Evolutionary conservation across 2,329 filamentous ascomycete species (phyloP), one percentile per base, ranked within the genome.

Genomic region (Simplicillium sp.): DNA sequence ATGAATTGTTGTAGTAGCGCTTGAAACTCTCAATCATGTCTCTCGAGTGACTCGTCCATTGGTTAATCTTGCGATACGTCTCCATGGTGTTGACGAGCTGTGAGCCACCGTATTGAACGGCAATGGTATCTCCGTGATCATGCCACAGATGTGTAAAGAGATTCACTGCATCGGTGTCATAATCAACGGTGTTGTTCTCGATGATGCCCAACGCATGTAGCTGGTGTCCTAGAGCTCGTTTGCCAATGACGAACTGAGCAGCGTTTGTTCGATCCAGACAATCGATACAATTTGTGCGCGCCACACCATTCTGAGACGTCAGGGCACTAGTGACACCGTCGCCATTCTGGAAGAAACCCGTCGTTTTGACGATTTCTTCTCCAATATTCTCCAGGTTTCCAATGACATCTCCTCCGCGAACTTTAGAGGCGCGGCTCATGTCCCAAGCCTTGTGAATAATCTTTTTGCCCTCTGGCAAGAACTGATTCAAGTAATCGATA

Each of bases 21-120:
- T 97, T 98, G 69, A 98, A 96, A 59, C 87, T 95, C 64, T 98
- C 92, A 16, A 98, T 89, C 90, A 98, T 97, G 60, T 98, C 92
- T 50, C 92, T 77, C 3, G 90, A 96, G 59, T 95, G 88, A 52
- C 87, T 95, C 17, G 88, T 94, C 92, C 92, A 98, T 59, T 97
- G 90, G 50, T 97, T 97, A 59, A 96, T 94, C 64, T 97, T 97
- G 43, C 92, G 84, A 60, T 98, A 98, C 4, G 92, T 98, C 49
- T 94, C 89, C 89, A 98, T 97, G 0, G 92, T 98, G 58, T 98
- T 98, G 52, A 98, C 92, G 1, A 98, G 75, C 60, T 98, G 92
- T 3, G 89, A 97, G 9, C 92, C 92, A 42, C 92, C 92, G 52
- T 98, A 98, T 58, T 98, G 92, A 40, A 97, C 84, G 1, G 92